Evolutionary conservation across 2,329 filamentous ascomycete genomes (phyloP), one percentile per base, ranked within the genome.

Genomic region (Trichophaea hybrida): DNA sequence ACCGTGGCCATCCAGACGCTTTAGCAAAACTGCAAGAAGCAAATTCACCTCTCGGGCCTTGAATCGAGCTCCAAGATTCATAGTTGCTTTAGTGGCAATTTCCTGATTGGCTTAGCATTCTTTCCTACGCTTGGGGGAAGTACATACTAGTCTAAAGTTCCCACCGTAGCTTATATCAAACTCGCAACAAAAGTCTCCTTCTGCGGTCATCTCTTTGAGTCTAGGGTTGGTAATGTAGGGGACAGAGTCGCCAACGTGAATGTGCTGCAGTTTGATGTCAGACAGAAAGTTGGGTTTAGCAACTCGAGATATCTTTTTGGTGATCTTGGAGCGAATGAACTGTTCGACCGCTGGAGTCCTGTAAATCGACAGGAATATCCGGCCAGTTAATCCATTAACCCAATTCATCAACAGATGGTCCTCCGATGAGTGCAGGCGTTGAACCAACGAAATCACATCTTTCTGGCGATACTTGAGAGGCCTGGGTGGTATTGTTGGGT

Each of bases 231-330:
- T 94, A 67, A 98, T 82, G 64, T 88, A 86, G 0, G 93, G 93
- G 1, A 89, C 86, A 0, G 88, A 81, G 65, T 93, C 85, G 3
- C 93, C 93, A 64, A 90, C 86, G 68, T 94, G 81, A 57, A 98
- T 88, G 56, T 82, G 83, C 65, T 84, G 84, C 49, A 97, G 80
- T n/a, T 80, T 79, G 60, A 98, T 84, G 66, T 85, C 84, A 15
- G 87, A 89, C 59, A 98, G 83, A 68, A 97, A 94, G 1, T 84
- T 84, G 0, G 93, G 93, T 67, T 90, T 90, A 68, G 94, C 93
- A 32, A 95, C 91, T 37, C 93, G 82, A 1, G 90, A 84, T 58
- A 98, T 95, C 75, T 98, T 98, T 74, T 95, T 96, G 24, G 87
- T 89, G 64, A 98, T 85, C 73, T 95, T 96, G 60, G 82, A 81